Evolutionary conservation across 2,329 filamentous ascomycete species (phyloP), one percentile per base, ranked within the genome.

Genomic region (Diplodia scrobiculata): DNA sequence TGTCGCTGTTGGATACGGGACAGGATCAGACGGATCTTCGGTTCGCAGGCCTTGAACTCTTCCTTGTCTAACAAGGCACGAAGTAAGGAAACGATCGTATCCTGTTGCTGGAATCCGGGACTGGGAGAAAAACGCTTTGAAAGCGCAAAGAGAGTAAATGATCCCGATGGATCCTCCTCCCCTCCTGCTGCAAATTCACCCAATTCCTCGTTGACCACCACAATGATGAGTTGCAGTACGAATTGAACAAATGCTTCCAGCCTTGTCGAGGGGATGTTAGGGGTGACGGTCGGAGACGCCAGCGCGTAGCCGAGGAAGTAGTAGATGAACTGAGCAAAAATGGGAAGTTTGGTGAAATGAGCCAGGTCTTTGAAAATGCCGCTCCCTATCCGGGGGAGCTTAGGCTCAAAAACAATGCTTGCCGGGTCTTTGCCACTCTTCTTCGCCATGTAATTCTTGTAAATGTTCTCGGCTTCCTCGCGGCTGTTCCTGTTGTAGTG

Each of bases 401-500:
- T 91, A 0, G 96, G 93, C 77, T 98, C 94, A 74, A 91, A 97
- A 2, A 98, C 92, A 67, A 98, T 88, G 64, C 97, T 92, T 48
- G 91, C 87, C 1, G 86, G 81, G 51, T 88, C 83, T 75, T 93
- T 92, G 19, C 93, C 92, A 0, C 89, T 92, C 78, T 91, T 92
- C 79, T 92, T 92, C 11, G 92, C 91, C 82, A 95, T 88, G 82
- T 91, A 90, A 73, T 90, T 89, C 72, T 90, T 92, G 80, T 95
- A 97, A 2, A 92, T 90, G 70, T 86, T 88, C 77, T 99, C 95
- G 0, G 94, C 92, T 76, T 99, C 95, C 74, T 99, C 95, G 60
- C 95, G 87, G 76, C 98, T 94, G 73, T 99, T 99, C 75, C 97
- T 96, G 73, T 89, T 96, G 77, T 97, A 99, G 74, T 98, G 92